These are phyloP conservation scores for Zanthoxylum bungeanum DNA, from an alignment of 345 rosid genomes.

Conservation along the genomic window DNA sequence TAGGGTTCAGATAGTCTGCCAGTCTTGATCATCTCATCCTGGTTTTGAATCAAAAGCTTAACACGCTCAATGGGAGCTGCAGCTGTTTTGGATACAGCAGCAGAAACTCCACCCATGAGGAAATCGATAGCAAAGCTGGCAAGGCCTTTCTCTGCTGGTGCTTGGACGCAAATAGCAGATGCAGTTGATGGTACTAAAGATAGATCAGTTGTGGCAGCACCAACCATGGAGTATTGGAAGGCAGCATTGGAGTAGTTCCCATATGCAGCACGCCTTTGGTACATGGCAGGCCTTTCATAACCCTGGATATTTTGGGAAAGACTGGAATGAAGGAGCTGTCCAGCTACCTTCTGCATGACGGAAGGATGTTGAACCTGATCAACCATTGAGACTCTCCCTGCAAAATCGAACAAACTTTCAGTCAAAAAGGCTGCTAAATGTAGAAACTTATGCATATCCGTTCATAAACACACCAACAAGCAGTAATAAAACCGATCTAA, in stretches of 20 bases:
- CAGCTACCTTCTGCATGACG: slow-evolving; percentile 64
- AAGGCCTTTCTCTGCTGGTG: slow-evolving; percentile 77
- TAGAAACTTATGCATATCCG: not conserved
- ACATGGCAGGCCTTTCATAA: slow-evolving; percentile 38
- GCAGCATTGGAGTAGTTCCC: slow-evolving; percentile 72
- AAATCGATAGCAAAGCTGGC: slow-evolving; percentile 65
- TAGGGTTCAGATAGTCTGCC: slow-evolving; percentile 81
- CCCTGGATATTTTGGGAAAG: slow-evolving; percentile 40
- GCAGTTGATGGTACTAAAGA: slow-evolving; percentile 39
- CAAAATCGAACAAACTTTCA: not conserved
- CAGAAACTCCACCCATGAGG: slow-evolving; percentile 87
- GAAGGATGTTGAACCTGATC: slow-evolving; percentile 74
- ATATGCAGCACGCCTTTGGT: slow-evolving; percentile 50
- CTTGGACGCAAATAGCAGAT: slow-evolving; percentile 51
- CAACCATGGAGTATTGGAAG: slow-evolving; percentile 37
- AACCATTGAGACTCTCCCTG: slow-evolving; percentile 60
- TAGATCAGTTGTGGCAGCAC: slow-evolving; percentile 24
- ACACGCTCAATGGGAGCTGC: slow-evolving; percentile 92
- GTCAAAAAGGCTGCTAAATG: not conserved
- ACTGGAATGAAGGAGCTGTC: slow-evolving; percentile 51
- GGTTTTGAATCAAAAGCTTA: slow-evolving; percentile 85
- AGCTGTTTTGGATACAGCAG: slow-evolving; percentile 83
- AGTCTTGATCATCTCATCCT: slow-evolving; percentile 76
- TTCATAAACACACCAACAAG: not conserved
- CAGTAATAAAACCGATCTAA: too few relatives aligned